A percentile compares a stretch with the other conserved stretches of the same genome.
phyloP scores from a whole-genome alignment of 495 filamentous ascomycete species.

The Sporormia fimetaria region DNA sequence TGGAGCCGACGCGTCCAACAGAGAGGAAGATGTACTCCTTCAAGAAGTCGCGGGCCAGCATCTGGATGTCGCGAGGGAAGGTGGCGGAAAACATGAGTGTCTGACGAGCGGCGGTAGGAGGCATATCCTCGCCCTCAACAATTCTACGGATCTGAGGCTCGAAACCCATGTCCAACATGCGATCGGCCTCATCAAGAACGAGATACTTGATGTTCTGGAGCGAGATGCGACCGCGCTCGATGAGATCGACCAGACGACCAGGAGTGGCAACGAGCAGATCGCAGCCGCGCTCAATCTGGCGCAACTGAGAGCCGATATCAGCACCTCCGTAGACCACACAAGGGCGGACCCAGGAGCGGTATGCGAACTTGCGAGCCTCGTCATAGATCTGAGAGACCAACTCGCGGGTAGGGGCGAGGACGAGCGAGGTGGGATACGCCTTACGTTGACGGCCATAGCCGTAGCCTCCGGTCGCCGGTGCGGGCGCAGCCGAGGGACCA shows the following conservation, averaged over 20 bases:
- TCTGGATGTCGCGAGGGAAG: constrained; percentile 97
- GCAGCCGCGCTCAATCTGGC: constrained; percentile 93
- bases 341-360: constrained; percentile 96
- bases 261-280: constrained; percentile 96
- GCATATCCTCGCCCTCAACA: constrained; percentile 97
- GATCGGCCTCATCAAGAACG: constrained; percentile 98
- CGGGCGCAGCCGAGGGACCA: constrained; percentile 62
- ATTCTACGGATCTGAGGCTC: constrained; percentile 98
- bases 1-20: constrained; percentile 98
- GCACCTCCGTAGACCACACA: constrained; percentile 99
- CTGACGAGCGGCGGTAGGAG: constrained; percentile 68
- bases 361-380: constrained; percentile 93
- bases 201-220: constrained; percentile 96
- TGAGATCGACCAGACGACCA: constrained; percentile 91
- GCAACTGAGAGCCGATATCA: constrained; percentile 92
- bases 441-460: constrained; percentile 80
- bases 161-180: constrained; percentile 99
- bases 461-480: constrained; percentile 42
- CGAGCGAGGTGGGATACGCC: constrained; percentile 89
- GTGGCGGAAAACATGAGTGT: constrained; percentile 99
- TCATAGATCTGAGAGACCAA: constrained; percentile 98
- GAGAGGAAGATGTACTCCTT: constrained; percentile 98
- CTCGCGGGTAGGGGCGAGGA: constrained; percentile 93
- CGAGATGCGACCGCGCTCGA: constrained; percentile 96
- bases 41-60: constrained; percentile 94